These are phyloP conservation scores for Basipetospora sp. DNA, from an alignment of 2,329 filamentous ascomycete genomes.

Conservation along the genomic window DNA sequence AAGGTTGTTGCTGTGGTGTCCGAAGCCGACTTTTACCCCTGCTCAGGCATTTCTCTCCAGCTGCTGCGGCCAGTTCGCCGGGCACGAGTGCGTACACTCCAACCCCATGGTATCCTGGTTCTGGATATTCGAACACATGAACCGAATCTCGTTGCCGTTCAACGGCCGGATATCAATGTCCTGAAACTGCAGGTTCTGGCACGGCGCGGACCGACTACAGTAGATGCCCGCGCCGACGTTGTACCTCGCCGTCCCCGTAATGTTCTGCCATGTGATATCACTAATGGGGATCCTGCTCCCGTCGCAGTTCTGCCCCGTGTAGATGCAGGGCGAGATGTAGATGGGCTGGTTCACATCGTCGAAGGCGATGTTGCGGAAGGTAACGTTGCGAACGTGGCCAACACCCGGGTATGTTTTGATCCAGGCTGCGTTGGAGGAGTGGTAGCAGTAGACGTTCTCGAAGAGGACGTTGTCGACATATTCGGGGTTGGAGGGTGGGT, in stretches of 20 bases:
- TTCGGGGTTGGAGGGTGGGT: conserved; percentile 24
- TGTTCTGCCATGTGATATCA: conserved; percentile 14
- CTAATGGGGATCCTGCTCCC: conserved; percentile 18
- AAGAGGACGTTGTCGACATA: conserved; percentile 5
- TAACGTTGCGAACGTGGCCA: conserved; percentile 23
- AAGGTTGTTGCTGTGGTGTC: too few species aligned
- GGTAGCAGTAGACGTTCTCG: conserved; percentile 4
- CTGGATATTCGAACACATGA: conserved; percentile 3
- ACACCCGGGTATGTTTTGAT: conserved; percentile 19
- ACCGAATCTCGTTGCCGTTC: neutral
- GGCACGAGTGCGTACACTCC: conserved; percentile 1
- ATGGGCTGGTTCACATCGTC: conserved; percentile 16
- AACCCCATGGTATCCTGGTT: conserved; percentile 4
- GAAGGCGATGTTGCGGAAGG: conserved; percentile 18
- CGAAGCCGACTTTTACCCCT: neutral
- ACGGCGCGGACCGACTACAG: conserved; percentile 2
- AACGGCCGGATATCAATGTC: conserved; percentile 2
- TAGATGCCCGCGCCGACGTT: conserved; percentile 5
- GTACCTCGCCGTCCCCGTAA: conserved; percentile 16
- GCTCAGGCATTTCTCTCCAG: neutral
- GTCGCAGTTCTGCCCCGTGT: conserved; percentile 20
- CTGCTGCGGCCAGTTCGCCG: conserved; percentile 3
- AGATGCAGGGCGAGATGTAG: conserved; percentile 22
- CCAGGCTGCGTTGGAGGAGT: conserved; percentile 5
- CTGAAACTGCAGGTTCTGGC: conserved; percentile 2